Base-by-base conservation (phyloP, 2,329 filamentous ascomycete species). In the Periconia sp. region DNA sequence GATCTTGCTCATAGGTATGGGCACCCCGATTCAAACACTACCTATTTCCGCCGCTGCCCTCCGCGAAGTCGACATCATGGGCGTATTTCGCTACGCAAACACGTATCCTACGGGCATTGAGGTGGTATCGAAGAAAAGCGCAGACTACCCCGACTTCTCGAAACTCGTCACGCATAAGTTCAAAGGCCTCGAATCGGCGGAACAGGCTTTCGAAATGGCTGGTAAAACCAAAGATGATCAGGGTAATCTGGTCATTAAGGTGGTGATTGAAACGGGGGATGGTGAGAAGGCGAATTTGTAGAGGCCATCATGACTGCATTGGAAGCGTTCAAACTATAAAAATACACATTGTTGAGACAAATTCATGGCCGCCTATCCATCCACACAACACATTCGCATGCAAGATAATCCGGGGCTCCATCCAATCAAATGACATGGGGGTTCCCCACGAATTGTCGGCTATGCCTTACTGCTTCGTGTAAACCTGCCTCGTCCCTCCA, bases 1-100 rank as follows among this genome's bases (percentile, higher is more conserved):
- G 62, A 79, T 91, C 46, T 81, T 92, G 70, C 85, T 92, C 70
- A 88, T 92, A 20, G 89, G 89, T 49, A 92, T 92, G 89, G 89
- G 89, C 37, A 89, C 84, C 6, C 88, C 89, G 0, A 82, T 91
- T 49, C 88, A 91, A 70, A 91, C 87, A 0, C 79, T 92, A 1
- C 88, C 88, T 1, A 77, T 92, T 44, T 89, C 85, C 8, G 86
- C 87, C 6, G 88, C 88, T 2, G 87, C 89, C 40, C 77, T 91
- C 27, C 82, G 88, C 37, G 89, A 92, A 74, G 85, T 92, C 42
- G 89, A 92, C 67, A 87, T 92, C 31, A 75, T 91, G n/a, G 88
- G 88, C 33, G 85, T 91, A 30, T 91, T 92, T 75, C 82, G 89
- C 45, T 92, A 92, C 62, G 87, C 87, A 18, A 89, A 91, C 71